Evolutionary conservation across 352 stramenopile species (phyloP), one percentile per base, ranked within the genome.

Genomic region (Elongisporangium senticosum): DNA sequence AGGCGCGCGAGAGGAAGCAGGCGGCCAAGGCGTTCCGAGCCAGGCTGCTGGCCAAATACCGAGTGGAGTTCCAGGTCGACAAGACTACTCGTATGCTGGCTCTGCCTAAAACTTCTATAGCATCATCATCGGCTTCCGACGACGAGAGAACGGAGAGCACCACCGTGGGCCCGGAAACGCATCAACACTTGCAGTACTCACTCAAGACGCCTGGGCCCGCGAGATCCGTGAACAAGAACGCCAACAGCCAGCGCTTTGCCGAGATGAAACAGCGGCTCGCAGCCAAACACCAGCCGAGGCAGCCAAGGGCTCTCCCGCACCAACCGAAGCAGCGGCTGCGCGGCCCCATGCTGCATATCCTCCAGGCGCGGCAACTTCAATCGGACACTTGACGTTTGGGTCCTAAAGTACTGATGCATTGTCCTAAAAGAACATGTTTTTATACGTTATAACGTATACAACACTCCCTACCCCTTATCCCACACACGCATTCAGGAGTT

Each of bases 31-130:
- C 53, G 8, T 84, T 86, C 33, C 74, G 76, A 13, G 60, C 74
- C 14, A 73, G 67, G n/a, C 54, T 90, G 49, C 71, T 90, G 48
- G 51, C 37, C 51, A 87, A 86, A 57, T 90, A 90, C 64, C 71
- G 79, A 2, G 58, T 72, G 4, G 63, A 72, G 55, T 83, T 80
- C 33, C 78, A 87, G 56, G 57, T 73, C n/a, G 62, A 72, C 11
- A 74, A 69, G 47, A 86, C 75, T 4, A 65, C 64, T 13, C 68
- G 74, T 23, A 88, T 90, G 78, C 53, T 87, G 37, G 63, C 53
- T 65, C 20, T 71, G 77, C 22, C 2, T 43, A 8, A 23, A 61
- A 7, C 48, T 51, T 20, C 23, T n/a, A 10, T 61, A 58, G 15
- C 21, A 24, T 17, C 51, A 37, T 20, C 47, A 62, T 40, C 23